phyloP scores from a whole-genome alignment of 2,329 filamentous ascomycete genomes.

The Geosmithia flava region DNA sequence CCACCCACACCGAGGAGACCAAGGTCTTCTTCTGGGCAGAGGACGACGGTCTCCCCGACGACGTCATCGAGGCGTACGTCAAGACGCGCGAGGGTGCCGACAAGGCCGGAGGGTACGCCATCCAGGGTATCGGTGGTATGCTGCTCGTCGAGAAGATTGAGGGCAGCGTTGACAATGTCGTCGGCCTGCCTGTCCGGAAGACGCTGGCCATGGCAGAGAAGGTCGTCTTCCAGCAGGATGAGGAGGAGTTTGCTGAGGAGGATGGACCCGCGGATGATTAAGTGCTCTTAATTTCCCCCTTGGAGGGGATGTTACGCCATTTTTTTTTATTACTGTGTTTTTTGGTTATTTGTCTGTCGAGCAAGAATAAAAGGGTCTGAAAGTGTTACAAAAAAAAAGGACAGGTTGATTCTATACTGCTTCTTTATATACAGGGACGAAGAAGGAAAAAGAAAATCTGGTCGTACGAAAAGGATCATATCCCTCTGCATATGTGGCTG shows the following conservation, averaged over 20 bases:
- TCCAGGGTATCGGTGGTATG: constrained; percentile 80
- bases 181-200: constrained; percentile 73
- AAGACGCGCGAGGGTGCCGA: constrained; percentile 83
- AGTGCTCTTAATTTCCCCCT: neutral
- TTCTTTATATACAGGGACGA: too few species aligned
- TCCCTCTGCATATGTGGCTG: too few species aligned
- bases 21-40: constrained; percentile 72
- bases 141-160: constrained; percentile 82
- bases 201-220: constrained; percentile 76
- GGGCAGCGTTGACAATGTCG: constrained; percentile 85
- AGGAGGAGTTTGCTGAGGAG: constrained; percentile 14
- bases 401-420: too few species aligned
- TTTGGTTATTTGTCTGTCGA: too few species aligned
- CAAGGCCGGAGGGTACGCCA: constrained; percentile 91
- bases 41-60: constrained; percentile 51
- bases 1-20: constrained; percentile 79
- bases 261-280: neutral
- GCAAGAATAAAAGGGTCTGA: too few species aligned
- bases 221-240: constrained; percentile 64
- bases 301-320: too few species aligned
- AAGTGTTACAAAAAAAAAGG: too few species aligned
- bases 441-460: too few species aligned
- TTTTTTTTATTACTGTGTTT: too few species aligned
- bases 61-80: constrained; percentile 69
- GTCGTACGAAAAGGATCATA: too few species aligned